Conservation (phyloP, 306 rosid genomes). For the Lathyrus sativus region DNA sequence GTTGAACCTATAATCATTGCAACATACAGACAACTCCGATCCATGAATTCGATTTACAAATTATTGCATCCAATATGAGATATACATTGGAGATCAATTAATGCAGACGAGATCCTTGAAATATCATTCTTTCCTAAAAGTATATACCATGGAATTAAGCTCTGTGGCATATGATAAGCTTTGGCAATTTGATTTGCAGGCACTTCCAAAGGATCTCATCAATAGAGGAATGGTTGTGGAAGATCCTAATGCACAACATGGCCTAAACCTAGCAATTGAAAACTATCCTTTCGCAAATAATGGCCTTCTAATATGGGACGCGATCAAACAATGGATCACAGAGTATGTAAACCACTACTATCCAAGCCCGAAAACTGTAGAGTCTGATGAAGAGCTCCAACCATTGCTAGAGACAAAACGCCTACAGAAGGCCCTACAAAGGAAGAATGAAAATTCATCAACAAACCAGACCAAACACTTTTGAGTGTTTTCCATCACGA, state of each 20-base stretch:
- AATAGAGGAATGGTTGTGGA: no score
- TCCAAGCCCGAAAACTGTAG: conserved; percentile 31
- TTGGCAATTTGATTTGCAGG: no score
- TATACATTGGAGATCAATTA: conserved; percentile 49
- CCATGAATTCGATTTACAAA: conserved; percentile 51
- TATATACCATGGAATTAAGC: conserved; percentile 49
- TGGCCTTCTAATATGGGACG: no score
- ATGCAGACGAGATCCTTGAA: conserved; percentile 48
- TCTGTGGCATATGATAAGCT: no score
- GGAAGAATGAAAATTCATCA: conserved; percentile 43
- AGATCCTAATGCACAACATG: no score
- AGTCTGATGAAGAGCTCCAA: conserved; percentile 46
- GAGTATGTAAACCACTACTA: conserved; percentile 50
- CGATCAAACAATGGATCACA: conserved; percentile 46
- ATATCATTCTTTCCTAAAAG: conserved; percentile 32
- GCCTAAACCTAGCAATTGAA: no score
- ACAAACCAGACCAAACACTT: conserved; percentile 40
- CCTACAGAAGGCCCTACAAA: conserved; percentile 46
- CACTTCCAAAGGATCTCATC: no score
- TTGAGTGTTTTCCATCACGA: conserved; percentile 51
- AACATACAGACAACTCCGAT: conserved; percentile 49
- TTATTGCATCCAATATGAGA: conserved; percentile 52
- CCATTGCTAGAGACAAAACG: conserved; percentile 45
- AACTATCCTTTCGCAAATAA: no score
- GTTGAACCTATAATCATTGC: conserved; percentile 50